Percentiles rank a stretch among this genome's conserved stretches.
These are phyloP conservation scores for Fusarium virguliforme DNA, from an alignment of 2,329 filamentous ascomycete genomes.

Conservation along the genomic window DNA sequence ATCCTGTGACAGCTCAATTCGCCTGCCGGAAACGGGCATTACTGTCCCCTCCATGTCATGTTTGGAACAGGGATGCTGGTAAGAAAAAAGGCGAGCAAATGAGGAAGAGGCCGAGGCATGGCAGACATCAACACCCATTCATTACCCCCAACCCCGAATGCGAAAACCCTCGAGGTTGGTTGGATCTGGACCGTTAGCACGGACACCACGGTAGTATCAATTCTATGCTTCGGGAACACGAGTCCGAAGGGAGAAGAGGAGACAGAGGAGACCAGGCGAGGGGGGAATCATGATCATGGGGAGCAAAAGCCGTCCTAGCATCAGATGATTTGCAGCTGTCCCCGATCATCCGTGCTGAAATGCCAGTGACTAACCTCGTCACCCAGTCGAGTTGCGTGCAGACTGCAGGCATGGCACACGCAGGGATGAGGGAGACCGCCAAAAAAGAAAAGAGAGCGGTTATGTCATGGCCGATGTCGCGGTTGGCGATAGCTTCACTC, in stretches of 20 bases:
- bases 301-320: slow-evolving; percentile 27
- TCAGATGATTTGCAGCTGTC: slow-evolving; percentile 23
- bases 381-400: slow-evolving; percentile 12
- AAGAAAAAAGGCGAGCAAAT: slow-evolving; percentile 12
- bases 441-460: slow-evolving; percentile 9
- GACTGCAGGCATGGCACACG: slow-evolving; percentile 22
- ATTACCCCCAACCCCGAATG: neutral
- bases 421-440: neutral
- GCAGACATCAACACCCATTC: neutral
- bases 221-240: slow-evolving; percentile 13
- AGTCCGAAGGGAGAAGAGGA: slow-evolving; percentile 3
- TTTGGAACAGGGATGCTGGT: slow-evolving; percentile 17
- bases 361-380: slow-evolving; percentile 8
- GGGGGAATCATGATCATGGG: slow-evolving; percentile 18
- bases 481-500: slow-evolving; percentile 18
- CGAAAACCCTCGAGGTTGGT: slow-evolving; percentile 7
- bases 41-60: slow-evolving; percentile 26
- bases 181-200: slow-evolving; percentile 23
- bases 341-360: slow-evolving; percentile 16
- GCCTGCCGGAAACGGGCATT: slow-evolving; percentile 11
- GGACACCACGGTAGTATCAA: slow-evolving; percentile 21
- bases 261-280: slow-evolving; percentile 17
- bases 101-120: slow-evolving; percentile 13
- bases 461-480: slow-evolving; percentile 6
- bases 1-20: slow-evolving; percentile 32